These are phyloP conservation scores for Calamus simplicifolius DNA, from an alignment of 176 grass and related monocot genomes.

Conservation along the genomic window DNA sequence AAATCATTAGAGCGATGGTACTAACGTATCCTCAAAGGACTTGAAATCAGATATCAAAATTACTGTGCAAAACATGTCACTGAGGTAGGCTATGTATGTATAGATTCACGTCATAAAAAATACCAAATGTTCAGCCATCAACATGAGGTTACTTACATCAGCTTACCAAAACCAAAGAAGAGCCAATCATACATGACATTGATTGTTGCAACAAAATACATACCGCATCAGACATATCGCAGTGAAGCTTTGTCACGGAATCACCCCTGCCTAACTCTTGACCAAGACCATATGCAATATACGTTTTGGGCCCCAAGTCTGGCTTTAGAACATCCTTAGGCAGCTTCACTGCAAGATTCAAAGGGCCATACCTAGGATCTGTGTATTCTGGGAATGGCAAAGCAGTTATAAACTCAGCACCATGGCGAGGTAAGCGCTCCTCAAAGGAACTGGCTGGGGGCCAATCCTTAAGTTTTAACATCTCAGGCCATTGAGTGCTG, in stretches of 20 bases:
- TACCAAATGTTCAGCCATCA: no score
- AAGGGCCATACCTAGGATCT: constrained; percentile 57
- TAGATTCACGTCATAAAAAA: no score
- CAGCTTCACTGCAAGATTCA: constrained; percentile 70
- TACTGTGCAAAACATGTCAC: no score
- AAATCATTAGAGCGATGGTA: no score
- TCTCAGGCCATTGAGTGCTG: constrained; percentile 27
- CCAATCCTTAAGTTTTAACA: constrained; percentile 91
- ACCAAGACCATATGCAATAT: constrained; percentile 70
- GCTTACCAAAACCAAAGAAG: no score
- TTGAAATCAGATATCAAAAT: no score
- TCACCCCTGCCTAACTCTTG: constrained; percentile 75
- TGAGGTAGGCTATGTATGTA: no score
- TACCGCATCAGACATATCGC: constrained; percentile 81
- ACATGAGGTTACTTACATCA: no score
- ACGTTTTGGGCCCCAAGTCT: constrained; percentile 77
- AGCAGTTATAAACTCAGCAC: constrained; percentile 65
- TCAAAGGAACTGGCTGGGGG: constrained; percentile 64
- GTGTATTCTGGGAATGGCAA: constrained; percentile 91
- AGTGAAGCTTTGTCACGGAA: constrained; percentile 94
- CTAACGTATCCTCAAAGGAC: no score
- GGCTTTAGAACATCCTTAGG: constrained; percentile 46
- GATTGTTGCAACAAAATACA: constrained; percentile 11
- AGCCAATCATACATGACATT: no score
- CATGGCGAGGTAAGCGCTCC: constrained; percentile 65